Percentiles rank a stretch among this genome's conserved stretches.
These are phyloP conservation scores for Paraphaeosphaeria sporulosa DNA, from an alignment of 2,329 filamentous ascomycete genomes.

Conservation along the genomic window DNA sequence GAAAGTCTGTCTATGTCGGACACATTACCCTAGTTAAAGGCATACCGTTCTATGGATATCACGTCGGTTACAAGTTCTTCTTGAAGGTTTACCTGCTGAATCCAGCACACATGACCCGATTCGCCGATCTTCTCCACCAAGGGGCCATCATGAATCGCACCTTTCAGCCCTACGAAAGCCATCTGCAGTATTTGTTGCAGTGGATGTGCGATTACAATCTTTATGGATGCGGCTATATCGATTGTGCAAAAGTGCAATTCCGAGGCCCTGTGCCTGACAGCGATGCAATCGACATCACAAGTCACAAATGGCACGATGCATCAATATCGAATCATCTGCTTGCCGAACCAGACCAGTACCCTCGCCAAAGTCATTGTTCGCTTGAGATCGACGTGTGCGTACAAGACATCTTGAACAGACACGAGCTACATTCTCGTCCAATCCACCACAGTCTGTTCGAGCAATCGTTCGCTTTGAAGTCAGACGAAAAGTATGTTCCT, in stretches of 20 bases:
- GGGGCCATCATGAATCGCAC: constrained; percentile 83
- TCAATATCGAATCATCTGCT: constrained; percentile 69
- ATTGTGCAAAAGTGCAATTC: constrained; percentile 74
- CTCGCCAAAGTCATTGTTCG: constrained; percentile 84
- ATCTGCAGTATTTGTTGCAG: constrained; percentile 89
- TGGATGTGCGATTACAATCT: constrained; percentile 99
- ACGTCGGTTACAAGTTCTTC: constrained; percentile 89
- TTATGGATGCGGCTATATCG: constrained; percentile 89
- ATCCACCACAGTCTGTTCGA: constrained; percentile 91
- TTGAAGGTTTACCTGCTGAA: constrained; percentile 96
- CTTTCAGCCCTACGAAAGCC: constrained; percentile 93
- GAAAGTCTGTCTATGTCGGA: constrained; percentile 78
- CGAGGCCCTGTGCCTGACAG: constrained; percentile 77
- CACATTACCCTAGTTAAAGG: constrained; percentile 93
- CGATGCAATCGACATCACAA: constrained; percentile 65
- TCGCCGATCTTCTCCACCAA: constrained; percentile 86
- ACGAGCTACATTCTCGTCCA: constrained; percentile 74
- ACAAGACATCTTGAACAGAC: constrained; percentile 85
- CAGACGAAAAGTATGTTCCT: constrained; percentile 82
- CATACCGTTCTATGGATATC: constrained; percentile 93
- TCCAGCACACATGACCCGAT: constrained; percentile 82
- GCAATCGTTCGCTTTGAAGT: constrained; percentile 66
- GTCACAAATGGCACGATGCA: constrained; percentile 81
- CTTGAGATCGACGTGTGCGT: constrained; percentile 90
- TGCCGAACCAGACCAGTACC: constrained; percentile 69